Base-by-base conservation (phyloP, 441 rosid species). In the Euphorbia celastroides region DNA sequence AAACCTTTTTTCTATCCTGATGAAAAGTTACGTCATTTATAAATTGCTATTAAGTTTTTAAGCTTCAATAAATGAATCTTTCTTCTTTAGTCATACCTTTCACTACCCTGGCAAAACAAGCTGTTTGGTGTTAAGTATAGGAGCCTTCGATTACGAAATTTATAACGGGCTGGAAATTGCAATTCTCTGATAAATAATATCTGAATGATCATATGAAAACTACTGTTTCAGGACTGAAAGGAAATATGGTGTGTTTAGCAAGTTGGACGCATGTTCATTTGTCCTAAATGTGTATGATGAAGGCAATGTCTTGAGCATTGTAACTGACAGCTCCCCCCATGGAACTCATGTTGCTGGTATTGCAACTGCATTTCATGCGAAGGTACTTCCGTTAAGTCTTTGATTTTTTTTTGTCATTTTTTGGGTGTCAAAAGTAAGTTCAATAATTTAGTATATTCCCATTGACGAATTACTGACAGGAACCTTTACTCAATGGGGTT, bases 271-370 rank as follows among this genome's bases (percentile, higher is more conserved):
- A 27, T 95, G 98, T 77, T 73, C 98, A 66, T 84, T 86, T 77
- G 97, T 88, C 67, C 83, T 76, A 64, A 95, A 92, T 74, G 83
- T 95, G 62, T 95, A 87, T 65, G 86, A 83, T 71, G 93, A 90
- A 66, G 97, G 98, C 60, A 92, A 90, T 65, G 72, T 87, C 70
- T 79, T 95, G 69, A 92, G 98, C 65, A 86, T 95, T 38, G 98
- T 95, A 59, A 95, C 97, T 2, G 98, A 95, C 81, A n/a, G 90
- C 79, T 90, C 98, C 67, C 93, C 97, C 65, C 98, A 94, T 57
- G 98, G 93, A 34, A 94, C 99, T 80, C 99, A 94, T 87, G 99
- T 94, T 76, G 88, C 99, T 77, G 96, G 98, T 75, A 92, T 92
- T 78, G 97, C 98, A 62, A 75, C 97, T 74, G 97, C 97, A 65